phyloP scores from a whole-genome alignment of 2,329 filamentous ascomycete species.

The Phymatotrichopsis omnivora region DNA sequence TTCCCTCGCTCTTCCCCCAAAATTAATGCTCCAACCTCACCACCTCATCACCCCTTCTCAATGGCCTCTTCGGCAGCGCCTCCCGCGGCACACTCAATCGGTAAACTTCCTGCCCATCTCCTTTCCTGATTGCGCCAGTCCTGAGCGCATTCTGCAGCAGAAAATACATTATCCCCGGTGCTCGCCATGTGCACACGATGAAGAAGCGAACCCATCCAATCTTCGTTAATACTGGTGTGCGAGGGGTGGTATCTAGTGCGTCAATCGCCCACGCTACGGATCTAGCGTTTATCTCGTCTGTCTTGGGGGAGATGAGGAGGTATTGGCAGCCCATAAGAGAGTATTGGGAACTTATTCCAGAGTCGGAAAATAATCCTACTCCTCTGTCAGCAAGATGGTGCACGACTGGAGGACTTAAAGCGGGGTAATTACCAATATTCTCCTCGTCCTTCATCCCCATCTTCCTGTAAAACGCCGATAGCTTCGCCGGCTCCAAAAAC shows the following conservation, averaged over 20 bases:
- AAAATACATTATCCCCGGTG: conserved; percentile 10
- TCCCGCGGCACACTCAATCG: too few species aligned
- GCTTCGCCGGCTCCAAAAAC: conserved; percentile 12
- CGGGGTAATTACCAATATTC: conserved; percentile 5
- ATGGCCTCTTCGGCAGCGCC: too few species aligned
- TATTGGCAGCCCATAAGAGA: conserved; percentile 12
- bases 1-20: too few species aligned
- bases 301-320: conserved; percentile 7
- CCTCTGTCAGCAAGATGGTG: neutral
- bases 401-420: neutral
- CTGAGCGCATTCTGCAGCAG: conserved; percentile 14
- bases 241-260: conserved; percentile 12
- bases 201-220: conserved; percentile 14
- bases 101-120: conserved; percentile 3
- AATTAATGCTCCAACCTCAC: too few species aligned
- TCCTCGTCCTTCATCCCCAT: conserved; percentile 9
- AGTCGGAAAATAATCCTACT: conserved; percentile 1
- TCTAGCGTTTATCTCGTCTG: conserved; percentile 8
- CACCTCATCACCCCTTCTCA: too few species aligned
- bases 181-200: conserved; percentile 10
- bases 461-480: conserved; percentile 13
- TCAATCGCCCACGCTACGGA: conserved; percentile 12
- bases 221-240: conserved; percentile 12
- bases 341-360: conserved; percentile 7
- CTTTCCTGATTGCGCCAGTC: conserved; percentile 13